Base-by-base conservation (phyloP, 495 filamentous ascomycete species). In the Opeltia flavorubescens region DNA sequence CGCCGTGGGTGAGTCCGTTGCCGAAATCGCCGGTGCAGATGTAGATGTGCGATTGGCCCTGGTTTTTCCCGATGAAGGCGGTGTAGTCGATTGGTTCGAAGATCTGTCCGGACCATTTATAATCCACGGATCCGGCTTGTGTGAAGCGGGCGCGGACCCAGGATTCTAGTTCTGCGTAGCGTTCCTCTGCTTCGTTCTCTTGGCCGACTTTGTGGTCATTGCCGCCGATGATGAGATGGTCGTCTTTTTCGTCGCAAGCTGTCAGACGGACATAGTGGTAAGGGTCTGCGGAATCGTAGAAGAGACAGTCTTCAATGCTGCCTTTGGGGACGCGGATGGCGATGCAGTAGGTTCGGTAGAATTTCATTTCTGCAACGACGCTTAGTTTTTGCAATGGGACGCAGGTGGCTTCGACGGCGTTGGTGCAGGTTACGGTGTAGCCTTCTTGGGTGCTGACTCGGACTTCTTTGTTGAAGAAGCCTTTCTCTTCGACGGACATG, bases 161-260 rank as follows among this genome's bases (percentile, higher is more conserved):
- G 1, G 42, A 47, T 49, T 70, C 74, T 2, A 77, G 65, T 50
- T 69, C 66, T 0, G 59, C 58, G 35, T 66, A 74, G 21, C 66
- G 63, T 12, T 63, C 66, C 12, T 63, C 66, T 2, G 47, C 41
- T 3, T 52, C 34, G 5, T 56, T 25, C 29, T 74, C 71, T 49
- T 78, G 72, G 0, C 76, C 73, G 28, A 78, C 75, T 56, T 75
- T 75, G 63, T 80, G 76, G 51, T 79, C 75, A 49, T 68, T 66
- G 1, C 76, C 75, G 4, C 75, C 75, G n/a, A 76, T 58, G 2
- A 80, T 58, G 31, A 79, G 27, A 57, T 77, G 79, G 43, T 77
- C 72, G 43, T 77, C 53, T 29, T 66, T 57, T 5, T 58, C 59
- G 29, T 73, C 67, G 55, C 72, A 77, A 0, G 48, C 59, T 0